Conservation (phyloP, 352 stramenopile genomes). For the Phytopythium aichiense region DNA sequence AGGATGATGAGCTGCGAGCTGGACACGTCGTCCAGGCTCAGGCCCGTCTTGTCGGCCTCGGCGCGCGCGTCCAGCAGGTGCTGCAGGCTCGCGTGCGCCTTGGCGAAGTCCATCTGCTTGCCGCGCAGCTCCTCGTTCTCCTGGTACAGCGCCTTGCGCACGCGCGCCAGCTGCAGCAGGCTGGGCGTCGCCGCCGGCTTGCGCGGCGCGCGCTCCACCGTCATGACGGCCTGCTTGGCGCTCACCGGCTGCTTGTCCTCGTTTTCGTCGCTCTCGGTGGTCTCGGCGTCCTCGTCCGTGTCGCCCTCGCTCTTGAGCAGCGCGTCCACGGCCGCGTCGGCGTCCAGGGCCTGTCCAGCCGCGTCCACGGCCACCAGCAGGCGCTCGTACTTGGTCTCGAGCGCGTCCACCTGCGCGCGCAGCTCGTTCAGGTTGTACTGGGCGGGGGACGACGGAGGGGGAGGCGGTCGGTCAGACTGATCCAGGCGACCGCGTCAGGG, state of each 20-base stretch:
- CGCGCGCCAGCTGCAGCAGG: slow-evolving; percentile 27
- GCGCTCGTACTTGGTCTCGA: slow-evolving; percentile 40
- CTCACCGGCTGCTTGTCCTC: slow-evolving; percentile 17
- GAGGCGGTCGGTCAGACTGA: background rate
- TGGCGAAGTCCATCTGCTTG: slow-evolving; percentile 34
- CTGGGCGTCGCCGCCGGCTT: slow-evolving; percentile 3
- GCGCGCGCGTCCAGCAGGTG: slow-evolving; percentile 36
- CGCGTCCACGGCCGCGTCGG: slow-evolving; percentile 3
- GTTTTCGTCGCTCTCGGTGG: slow-evolving; percentile 10
- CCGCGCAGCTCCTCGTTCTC: slow-evolving; percentile 40
- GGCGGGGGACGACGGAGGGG: background rate
- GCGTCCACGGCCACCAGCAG: slow-evolving; percentile 29
- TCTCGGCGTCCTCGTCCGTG: slow-evolving; percentile 7
- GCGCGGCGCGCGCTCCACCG: background rate
- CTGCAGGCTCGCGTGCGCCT: slow-evolving; percentile 41
- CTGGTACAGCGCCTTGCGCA: slow-evolving; percentile 31
- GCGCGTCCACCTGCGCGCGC: slow-evolving; percentile 36
- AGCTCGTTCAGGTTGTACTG: slow-evolving; percentile 45
- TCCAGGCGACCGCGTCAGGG: no score
- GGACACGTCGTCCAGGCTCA: slow-evolving; percentile 10
- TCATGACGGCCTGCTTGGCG: slow-evolving; percentile 6
- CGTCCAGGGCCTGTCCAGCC: slow-evolving; percentile 10
- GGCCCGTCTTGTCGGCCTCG: slow-evolving; percentile 18
- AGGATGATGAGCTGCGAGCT: slow-evolving; percentile 28
- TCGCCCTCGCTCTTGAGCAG: slow-evolving; percentile 11